Evolutionary conservation across 1,139 yeast species (phyloP), one percentile per base, ranked within the genome.

Genomic region (Eremothecium sinecaudum): DNA sequence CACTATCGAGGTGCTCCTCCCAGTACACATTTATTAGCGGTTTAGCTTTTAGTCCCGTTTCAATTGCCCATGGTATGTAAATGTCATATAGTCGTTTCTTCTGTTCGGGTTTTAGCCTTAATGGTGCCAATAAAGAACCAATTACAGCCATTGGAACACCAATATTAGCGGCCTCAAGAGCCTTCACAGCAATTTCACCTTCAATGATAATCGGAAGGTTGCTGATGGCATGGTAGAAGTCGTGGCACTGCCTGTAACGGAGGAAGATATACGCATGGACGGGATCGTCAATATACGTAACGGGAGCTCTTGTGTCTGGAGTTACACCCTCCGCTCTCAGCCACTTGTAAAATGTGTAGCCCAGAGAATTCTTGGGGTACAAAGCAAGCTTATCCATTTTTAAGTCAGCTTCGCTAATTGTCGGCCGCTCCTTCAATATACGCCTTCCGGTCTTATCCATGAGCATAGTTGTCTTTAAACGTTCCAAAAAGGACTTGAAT

Each of bases 131-230:
- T 17, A 83, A 48, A 0, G 95, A 92, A 0, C 95, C 95, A 35
- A 92, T 60, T 0, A 94, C 94, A 7, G 96, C 87, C 92, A 92
- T 87, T 13, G 97, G 97, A 31, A 92, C 73, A 2, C 95, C 94
- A 40, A 90, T 72, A 56, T 90, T 90, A 57, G 90, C 80, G 53
- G 77, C 93, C 59, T 90, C 99, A 47, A 92, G 75, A 18, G 87
- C 81, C 59, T 90, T 90, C 17, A 90, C 81, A 0, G 95, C 84
- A 33, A 90, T 80, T 54, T 90, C 99, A 12, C 98, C 99, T 52
- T 90, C 98, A 46, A 92, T 75, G 26, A 82, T 79, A 28, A 87
- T 82, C 0, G 97, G 97, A 34, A 84, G 67, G 6, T 94, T 92
- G 0, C 94, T 80, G 24, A 90, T 68, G 2, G 97, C 84, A 56